Evolutionary conservation across 371 early-diverging fungal species (phyloP), one percentile per base, ranked within the genome.

Genomic region (Rhizopus sp.): DNA sequence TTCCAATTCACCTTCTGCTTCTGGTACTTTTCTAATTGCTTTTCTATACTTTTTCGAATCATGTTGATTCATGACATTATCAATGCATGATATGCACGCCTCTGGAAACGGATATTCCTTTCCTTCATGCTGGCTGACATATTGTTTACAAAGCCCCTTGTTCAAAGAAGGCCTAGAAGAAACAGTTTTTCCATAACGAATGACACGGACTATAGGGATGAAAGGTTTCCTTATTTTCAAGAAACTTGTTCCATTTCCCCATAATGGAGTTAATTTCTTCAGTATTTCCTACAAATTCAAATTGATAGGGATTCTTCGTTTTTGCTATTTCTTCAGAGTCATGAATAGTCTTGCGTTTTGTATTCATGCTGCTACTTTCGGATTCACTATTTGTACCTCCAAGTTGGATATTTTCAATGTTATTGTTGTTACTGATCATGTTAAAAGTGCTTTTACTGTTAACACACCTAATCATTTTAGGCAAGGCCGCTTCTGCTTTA

Each of bases 231-330:
- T 50, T 50, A 42, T 42, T 57, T 57, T 57, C 57, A 34, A 57
- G 57, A 42, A 57, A 57, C 7, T 57, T 50, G 35, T 50, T 50
- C 57, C 57, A 50, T 50, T 57, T 57, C 33, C 40, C 44, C 50
- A 57, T 50, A 34, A 57, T 50, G n/a, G 57, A 50, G 42, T 55
- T 55, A n/a, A n/a, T n/a, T n/a, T n/a, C n/a, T n/a, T n/a, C 38
- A 55, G 47, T 47, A 42, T 47, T 47, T 55, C 38, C 47, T 55
- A 12, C 32, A 48, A 48, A 30, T 48, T 32, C 49, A 48, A n/a
- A 48, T 35, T n/a, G 31, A 33, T 33, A 44, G 35, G 54, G 45
- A 34, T 54, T 54, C 54, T 44, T 54, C 33, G 33, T 54, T 44
- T 45, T 54, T 31, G 29, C 7, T 29, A 16, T 52, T 52, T 39